Percentiles rank a stretch among this genome's conserved stretches.
Conservation (phyloP, 768 basidiomycete species). For the Rhodotorula diobovata region DNA sequence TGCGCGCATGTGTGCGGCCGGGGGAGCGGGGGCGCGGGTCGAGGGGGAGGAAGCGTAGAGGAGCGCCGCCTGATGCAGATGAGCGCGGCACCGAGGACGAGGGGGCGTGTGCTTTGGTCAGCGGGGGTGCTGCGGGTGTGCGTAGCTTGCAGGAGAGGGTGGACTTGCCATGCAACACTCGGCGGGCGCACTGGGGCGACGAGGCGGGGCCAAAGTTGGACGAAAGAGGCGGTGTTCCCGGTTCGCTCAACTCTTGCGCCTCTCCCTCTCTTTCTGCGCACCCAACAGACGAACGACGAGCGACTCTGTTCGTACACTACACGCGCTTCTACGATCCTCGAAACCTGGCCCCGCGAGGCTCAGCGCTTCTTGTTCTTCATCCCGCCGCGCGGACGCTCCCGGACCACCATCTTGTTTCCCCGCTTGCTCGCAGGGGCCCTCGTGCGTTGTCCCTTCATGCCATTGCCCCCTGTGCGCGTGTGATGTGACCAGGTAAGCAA, state of each 20-base stretch:
- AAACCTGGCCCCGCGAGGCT: no score
- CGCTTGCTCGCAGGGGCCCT: constrained; percentile 61
- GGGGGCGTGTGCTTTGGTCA: no score
- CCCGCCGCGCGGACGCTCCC: constrained; percentile 21
- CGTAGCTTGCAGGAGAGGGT: no score
- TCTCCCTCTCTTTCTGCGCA: neutral
- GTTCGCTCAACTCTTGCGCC: neutral
- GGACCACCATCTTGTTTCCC: constrained; percentile 75
- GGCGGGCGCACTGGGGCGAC: neutral
- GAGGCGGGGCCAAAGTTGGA: neutral
- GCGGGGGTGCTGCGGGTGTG: no score
- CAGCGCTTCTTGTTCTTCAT: constrained; percentile 13
- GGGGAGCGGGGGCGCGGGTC: neutral
- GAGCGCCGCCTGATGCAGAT: no score
- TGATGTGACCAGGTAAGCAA: no score
- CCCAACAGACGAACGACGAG: neutral
- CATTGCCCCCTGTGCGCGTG: neutral
- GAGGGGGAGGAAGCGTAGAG: neutral
- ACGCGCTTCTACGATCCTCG: neutral
- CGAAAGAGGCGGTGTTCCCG: neutral
- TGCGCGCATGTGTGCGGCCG: neutral
- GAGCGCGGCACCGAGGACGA: no score
- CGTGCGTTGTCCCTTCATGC: constrained; percentile 84
- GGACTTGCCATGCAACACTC: no score
- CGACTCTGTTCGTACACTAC: neutral